Conservation (phyloP, 805 yeast species). For the Lipomyces oligophaga region DNA sequence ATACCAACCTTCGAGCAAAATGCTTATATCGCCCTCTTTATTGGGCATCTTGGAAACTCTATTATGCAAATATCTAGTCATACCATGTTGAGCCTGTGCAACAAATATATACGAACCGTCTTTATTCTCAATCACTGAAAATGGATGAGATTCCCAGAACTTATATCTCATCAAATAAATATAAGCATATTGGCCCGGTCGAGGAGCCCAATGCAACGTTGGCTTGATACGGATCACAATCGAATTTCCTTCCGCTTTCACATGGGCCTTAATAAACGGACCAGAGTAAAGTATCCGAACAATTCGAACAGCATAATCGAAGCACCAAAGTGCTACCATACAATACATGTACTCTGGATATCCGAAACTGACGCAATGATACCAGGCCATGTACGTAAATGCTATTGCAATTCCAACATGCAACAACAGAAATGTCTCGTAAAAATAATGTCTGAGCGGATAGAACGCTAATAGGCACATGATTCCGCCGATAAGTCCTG, state of each 20-base stretch:
- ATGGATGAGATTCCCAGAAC: conserved; percentile 28
- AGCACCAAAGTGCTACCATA: conserved; percentile 62
- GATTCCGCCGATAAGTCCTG: conserved; percentile 7
- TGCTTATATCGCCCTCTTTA: conserved; percentile 32
- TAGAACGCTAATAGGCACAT: conserved; percentile 10
- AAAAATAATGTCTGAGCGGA: conserved; percentile 33
- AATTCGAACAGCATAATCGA: conserved; percentile 59
- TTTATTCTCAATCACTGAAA: conserved; percentile 17
- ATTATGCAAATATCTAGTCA: conserved; percentile 11
- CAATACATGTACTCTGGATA: conserved; percentile 36
- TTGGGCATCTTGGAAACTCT: not conserved
- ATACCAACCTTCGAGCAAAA: conserved; percentile 56
- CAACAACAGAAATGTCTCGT: conserved; percentile 55
- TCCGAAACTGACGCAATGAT: conserved; percentile 51
- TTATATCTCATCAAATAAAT: conserved; percentile 20
- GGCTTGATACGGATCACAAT: conserved; percentile 11
- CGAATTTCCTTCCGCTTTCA: conserved; percentile 14
- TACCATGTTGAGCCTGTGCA: conserved; percentile 7
- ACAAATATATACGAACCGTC: conserved; percentile 14
- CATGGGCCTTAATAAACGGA: not conserved
- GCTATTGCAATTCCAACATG: conserved; percentile 56
- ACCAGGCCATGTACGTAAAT: conserved; percentile 55
- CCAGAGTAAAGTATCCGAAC: conserved; percentile 45
- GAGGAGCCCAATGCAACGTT: conserved; percentile 9
- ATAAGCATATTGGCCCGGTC: conserved; percentile 29